Conservation (phyloP, 495 filamentous ascomycete species). For the Penicillium daleae region DNA sequence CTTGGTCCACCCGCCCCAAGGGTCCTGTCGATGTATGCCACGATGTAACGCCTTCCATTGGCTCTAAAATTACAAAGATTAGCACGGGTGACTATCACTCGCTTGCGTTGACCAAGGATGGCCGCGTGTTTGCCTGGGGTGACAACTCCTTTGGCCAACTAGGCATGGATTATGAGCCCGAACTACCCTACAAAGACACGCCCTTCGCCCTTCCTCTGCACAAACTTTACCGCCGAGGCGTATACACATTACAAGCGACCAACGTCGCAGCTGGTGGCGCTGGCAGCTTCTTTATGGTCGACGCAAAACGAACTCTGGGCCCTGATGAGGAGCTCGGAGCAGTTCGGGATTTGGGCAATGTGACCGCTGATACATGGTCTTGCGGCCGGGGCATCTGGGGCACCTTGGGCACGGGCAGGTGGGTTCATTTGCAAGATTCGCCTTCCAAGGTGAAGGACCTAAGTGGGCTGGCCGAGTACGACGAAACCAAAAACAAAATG, state of each 20-base stretch:
- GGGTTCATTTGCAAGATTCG: conserved; percentile 81
- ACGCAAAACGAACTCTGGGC: conserved; percentile 63
- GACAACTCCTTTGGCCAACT: conserved; percentile 89
- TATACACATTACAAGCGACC: conserved; percentile 63
- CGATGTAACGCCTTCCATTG: conserved; percentile 68
- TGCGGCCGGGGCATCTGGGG: conserved; percentile 87
- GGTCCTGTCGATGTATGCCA: conserved; percentile 81
- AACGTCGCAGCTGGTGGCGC: conserved; percentile 80
- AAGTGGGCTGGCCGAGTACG: conserved; percentile 81
- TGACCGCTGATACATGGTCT: conserved; percentile 78
- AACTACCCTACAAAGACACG: conserved; percentile 63
- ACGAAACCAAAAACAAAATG: conserved; percentile 67
- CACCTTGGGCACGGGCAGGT: conserved; percentile 80
- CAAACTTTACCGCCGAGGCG: conserved; percentile 69
- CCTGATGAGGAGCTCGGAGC: conserved; percentile 46
- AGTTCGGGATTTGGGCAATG: conserved; percentile 50
- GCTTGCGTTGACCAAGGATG: conserved; percentile 70
- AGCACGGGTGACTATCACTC: conserved; percentile 90
- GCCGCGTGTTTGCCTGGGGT: conserved; percentile 84
- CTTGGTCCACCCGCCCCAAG: conserved; percentile 74
- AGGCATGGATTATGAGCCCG: conserved; percentile 68
- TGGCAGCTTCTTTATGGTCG: conserved; percentile 85
- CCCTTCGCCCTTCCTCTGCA: conserved; percentile 70
- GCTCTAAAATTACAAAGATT: conserved; percentile 67
- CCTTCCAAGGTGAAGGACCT: conserved; percentile 84